Conservation (phyloP, 345 rosid genomes). For the Stellera chamaejasme region DNA sequence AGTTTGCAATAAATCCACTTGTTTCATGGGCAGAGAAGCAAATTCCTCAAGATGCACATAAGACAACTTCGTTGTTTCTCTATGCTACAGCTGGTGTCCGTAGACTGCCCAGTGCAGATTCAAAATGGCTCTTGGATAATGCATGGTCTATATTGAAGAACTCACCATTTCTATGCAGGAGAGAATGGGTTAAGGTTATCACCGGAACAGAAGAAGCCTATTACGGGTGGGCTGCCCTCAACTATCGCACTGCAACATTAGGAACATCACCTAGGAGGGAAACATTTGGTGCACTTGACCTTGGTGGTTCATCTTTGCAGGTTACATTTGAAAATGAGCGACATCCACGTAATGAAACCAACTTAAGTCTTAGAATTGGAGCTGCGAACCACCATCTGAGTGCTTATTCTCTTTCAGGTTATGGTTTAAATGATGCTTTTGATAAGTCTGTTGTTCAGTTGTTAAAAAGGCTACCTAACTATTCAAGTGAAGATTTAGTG, state of each 20-base stretch:
- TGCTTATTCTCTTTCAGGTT: slow-evolving; percentile 96
- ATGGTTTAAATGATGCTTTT: slow-evolving; percentile 97
- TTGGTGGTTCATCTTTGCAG: slow-evolving; percentile 98
- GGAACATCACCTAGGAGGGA: slow-evolving; percentile 60
- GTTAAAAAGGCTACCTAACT: slow-evolving; percentile 37
- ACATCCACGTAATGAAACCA: slow-evolving; percentile 41
- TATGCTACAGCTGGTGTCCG: slow-evolving; percentile 97
- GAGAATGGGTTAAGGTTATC: slow-evolving; percentile 79
- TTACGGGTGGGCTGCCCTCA: slow-evolving; percentile 93
- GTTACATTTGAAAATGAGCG: slow-evolving; percentile 86
- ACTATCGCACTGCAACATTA: slow-evolving; percentile 59
- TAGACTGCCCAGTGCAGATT: slow-evolving; percentile 67
- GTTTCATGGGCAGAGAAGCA: slow-evolving; percentile 86
- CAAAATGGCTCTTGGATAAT: slow-evolving; percentile 85
- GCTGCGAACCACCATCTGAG: slow-evolving; percentile 69
- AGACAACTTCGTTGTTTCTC: slow-evolving; percentile 76
- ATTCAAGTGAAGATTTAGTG: slow-evolving; percentile 29
- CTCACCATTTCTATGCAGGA: slow-evolving; percentile 65
- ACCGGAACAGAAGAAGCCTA: slow-evolving; percentile 96
- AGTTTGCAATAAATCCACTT: slow-evolving; percentile 74
- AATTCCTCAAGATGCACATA: slow-evolving; percentile 75
- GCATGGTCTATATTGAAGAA: slow-evolving; percentile 74
- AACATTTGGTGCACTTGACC: slow-evolving; percentile 94
- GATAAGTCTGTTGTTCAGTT: slow-evolving; percentile 75
- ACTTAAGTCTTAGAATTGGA: slow-evolving; percentile 73